A percentile compares a stretch with the other conserved stretches of the same genome.
Conservation (phyloP, 2,329 filamentous ascomycete species). For the Parafenestella ontariensis region DNA sequence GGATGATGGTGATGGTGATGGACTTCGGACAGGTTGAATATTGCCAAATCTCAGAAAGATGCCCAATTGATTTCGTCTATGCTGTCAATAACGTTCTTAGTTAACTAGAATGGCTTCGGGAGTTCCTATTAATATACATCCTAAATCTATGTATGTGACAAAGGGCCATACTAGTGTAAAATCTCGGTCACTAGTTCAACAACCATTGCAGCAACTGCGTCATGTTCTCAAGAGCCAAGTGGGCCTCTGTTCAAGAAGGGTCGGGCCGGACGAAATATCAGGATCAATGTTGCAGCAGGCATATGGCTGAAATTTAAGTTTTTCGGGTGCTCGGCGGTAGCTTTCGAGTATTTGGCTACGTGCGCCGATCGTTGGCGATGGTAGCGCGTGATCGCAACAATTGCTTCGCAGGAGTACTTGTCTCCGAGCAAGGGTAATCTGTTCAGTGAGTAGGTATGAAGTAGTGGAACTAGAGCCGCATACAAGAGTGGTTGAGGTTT, state of each 20-base stretch:
- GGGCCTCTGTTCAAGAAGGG: not conserved
- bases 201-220: not conserved
- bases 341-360: not conserved
- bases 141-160: not conserved
- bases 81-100: not conserved
- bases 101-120: not conserved
- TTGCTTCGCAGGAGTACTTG: not conserved
- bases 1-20: no score
- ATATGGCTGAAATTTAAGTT: not conserved
- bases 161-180: not conserved
- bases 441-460: not conserved
- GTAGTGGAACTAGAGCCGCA: not conserved
- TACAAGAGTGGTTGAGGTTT: not conserved
- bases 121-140: not conserved
- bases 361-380: not conserved
- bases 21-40: no score
- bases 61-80: no score
- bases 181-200: not conserved
- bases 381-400: not conserved
- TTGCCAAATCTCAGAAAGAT: no score
- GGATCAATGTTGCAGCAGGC: not conserved
- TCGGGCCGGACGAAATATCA: not conserved
- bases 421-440: no score
- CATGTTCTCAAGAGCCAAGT: not conserved
- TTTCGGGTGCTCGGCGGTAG: not conserved